Conservation (phyloP, 768 basidiomycete species). For the Rhodotorula sphaerocarpa region DNA sequence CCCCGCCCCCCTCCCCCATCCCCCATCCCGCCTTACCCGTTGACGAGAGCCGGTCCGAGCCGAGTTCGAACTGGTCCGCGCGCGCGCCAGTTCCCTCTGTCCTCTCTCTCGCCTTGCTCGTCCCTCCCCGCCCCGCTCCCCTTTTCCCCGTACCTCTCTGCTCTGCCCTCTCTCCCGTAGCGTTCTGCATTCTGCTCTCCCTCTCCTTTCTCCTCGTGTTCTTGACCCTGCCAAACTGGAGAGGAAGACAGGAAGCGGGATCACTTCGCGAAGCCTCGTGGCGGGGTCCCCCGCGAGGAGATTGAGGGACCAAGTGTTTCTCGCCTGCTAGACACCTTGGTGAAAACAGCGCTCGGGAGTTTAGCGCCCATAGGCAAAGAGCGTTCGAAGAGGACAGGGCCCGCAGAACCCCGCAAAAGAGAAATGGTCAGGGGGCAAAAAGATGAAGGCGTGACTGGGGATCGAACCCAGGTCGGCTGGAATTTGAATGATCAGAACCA, state of each 20-base stretch:
- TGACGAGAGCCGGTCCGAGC: constrained; percentile 30
- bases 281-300: no score
- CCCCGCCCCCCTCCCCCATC: neutral
- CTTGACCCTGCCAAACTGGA: neutral
- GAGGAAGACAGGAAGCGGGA: neutral
- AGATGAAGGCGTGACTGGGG: no score
- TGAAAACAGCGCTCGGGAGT: no score
- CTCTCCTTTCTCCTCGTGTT: neutral
- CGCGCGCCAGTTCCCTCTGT: no score
- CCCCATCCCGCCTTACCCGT: neutral
- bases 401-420: no score
- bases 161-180: neutral
- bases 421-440: no score
- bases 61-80: neutral
- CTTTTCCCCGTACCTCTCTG: neutral
- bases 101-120: neutral
- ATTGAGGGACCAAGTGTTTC: no score
- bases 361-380: no score
- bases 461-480: no score
- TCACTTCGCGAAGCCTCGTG: neutral
- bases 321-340: no score
- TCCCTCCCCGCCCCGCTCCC: neutral
- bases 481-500: no score
- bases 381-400: no score
- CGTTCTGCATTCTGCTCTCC: neutral